Evolutionary conservation across 805 yeast genomes (phyloP).

Genomic region (Metschnikowia hibisci): DNA sequence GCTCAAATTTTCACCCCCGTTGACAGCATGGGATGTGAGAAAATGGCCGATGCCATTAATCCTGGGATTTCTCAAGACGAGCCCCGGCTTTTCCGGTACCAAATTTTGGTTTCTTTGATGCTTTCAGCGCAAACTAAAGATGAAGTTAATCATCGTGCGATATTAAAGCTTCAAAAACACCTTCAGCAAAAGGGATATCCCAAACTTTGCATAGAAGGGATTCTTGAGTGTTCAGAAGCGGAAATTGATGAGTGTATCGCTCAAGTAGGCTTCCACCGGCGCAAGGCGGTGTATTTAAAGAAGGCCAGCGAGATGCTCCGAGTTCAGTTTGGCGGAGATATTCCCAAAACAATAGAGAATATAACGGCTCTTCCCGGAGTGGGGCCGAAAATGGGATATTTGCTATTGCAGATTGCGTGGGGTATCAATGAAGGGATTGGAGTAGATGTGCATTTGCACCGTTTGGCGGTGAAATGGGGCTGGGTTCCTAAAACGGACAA

Average conservation of each 20-base stretch:
- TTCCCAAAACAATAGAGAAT: conserved; percentile 68
- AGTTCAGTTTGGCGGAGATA: conserved; percentile 55
- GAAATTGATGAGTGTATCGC: conserved; percentile 63
- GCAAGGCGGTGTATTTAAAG: conserved; percentile 72
- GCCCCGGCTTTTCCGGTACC: conserved; percentile 56
- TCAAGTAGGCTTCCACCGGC: conserved; percentile 81
- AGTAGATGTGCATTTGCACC: conserved; percentile 86
- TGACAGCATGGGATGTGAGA: conserved; percentile 82
- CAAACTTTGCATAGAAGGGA: conserved; percentile 58
- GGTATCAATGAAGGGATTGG: conserved; percentile 76
- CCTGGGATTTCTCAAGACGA: conserved; percentile 28
- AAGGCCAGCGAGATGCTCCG: conserved; percentile 52
- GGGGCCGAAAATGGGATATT: conserved; percentile 92
- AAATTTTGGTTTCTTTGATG: conserved; percentile 75
- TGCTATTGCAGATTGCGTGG: conserved; percentile 84
- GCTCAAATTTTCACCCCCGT: conserved; percentile 71
- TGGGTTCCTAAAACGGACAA: conserved; percentile 62
- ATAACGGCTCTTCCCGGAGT: conserved; percentile 79
- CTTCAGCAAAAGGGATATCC: conserved; percentile 35
- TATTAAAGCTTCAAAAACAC: conserved; percentile 53
- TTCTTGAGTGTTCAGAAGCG: conserved; percentile 46
- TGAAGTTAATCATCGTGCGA: conserved; percentile 73
- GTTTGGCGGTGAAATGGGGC: conserved; percentile 74
- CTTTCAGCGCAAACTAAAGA: conserved; percentile 91
- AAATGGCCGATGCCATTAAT: conserved; percentile 43